Evolutionary conservation across 495 filamentous ascomycete genomes (phyloP).

Genomic region (Aspergillus carlsbadensis): DNA sequence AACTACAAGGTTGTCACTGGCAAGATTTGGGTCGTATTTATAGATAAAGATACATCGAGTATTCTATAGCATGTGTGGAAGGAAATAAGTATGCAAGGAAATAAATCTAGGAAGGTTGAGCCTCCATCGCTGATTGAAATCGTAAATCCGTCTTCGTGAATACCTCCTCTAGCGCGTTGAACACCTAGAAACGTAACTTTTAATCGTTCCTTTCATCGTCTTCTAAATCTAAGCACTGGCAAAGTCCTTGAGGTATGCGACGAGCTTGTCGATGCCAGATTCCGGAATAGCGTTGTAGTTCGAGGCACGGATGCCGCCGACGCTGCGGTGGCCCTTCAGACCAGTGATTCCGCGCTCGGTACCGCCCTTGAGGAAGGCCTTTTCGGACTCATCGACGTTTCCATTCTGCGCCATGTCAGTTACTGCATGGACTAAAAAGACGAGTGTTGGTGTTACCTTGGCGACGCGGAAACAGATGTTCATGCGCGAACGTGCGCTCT

Average conservation of each 20-base stretch:
- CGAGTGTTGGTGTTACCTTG: constrained; percentile 26
- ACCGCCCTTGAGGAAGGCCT: constrained; percentile 72
- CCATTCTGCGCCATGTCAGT: constrained; percentile 26
- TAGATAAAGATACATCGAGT: neutral
- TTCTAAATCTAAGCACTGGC: constrained; percentile 7
- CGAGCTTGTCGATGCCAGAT: constrained; percentile 58
- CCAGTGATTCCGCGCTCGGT: constrained; percentile 62
- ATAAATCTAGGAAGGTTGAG: constrained; percentile 11
- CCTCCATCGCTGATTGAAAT: constrained; percentile 9
- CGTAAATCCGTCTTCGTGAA: neutral
- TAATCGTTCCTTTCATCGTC: neutral
- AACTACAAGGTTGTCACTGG: no score
- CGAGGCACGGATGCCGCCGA: constrained; percentile 52
- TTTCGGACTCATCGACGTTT: constrained; percentile 65
- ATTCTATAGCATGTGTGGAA: neutral
- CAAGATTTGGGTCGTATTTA: no score
- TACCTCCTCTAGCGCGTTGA: constrained; percentile 7
- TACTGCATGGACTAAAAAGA: neutral
- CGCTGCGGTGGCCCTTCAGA: constrained; percentile 78
- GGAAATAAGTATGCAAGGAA: neutral
- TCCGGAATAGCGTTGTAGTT: constrained; percentile 62
- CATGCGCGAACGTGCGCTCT: constrained; percentile 75
- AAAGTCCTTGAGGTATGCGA: constrained; percentile 56
- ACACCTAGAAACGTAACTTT: constrained; percentile 28
- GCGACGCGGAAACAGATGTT: constrained; percentile 85